Percentiles rank a stretch among this genome's conserved stretches.
Evolutionary conservation across 176 grass and related monocot species (phyloP).

Genomic region (Oropetium thomaeum): DNA sequence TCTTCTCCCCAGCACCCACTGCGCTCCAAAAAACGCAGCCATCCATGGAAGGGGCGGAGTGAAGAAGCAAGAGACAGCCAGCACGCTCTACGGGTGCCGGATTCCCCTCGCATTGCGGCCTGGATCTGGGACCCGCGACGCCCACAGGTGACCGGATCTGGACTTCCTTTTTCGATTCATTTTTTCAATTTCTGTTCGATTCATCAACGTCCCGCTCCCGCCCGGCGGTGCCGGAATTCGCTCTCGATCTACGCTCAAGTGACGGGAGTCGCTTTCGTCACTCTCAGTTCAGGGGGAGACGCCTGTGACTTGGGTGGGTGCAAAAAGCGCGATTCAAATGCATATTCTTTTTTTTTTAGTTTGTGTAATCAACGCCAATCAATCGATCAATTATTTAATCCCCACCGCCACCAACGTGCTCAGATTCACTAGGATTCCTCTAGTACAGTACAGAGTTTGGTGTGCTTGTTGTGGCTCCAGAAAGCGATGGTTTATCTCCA

Average conservation of each 20-base stretch:
- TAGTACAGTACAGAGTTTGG: not conserved
- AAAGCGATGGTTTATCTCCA: not conserved
- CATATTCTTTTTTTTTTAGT: not conserved
- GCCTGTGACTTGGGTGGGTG: too few species aligned
- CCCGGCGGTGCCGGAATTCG: not conserved
- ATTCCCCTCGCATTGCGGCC: slow-evolving; percentile 3
- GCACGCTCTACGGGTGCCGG: not conserved
- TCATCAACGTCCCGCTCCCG: not conserved
- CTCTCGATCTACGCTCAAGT: not conserved
- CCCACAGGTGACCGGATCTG: slow-evolving; percentile 27
- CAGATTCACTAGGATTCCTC: not conserved
- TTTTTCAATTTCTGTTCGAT: not conserved
- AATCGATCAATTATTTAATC: not conserved
- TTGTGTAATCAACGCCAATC: not conserved
- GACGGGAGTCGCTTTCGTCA: slow-evolving; percentile 3
- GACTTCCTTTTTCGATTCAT: not conserved
- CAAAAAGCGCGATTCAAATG: not conserved
- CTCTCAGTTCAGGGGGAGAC: not conserved
- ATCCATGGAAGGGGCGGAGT: not conserved
- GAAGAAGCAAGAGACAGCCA: not conserved
- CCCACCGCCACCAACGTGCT: not conserved
- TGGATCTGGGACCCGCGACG: slow-evolving; percentile 27
- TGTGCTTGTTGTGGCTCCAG: not conserved
- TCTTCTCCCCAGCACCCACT: too few species aligned
- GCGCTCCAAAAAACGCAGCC: not conserved